Evolutionary conservation across 2,329 filamentous ascomycete genomes (phyloP).

Genomic region (Esteya vermicola): DNA sequence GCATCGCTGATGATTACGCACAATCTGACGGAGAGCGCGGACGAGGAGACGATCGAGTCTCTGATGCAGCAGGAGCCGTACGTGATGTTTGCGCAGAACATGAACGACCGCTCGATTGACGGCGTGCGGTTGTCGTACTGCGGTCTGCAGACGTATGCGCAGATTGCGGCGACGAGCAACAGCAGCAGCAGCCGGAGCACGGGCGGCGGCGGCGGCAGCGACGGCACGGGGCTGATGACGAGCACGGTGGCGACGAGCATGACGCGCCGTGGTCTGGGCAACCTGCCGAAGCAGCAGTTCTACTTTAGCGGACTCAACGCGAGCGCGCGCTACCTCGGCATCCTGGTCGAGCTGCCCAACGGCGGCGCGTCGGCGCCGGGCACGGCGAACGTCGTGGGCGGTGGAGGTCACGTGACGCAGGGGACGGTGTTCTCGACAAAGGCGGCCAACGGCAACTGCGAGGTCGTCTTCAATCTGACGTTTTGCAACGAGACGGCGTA

Average conservation of each 20-base stretch:
- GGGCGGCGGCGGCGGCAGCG: no score
- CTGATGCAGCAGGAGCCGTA: conserved; percentile 49
- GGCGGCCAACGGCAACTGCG: conserved; percentile 51
- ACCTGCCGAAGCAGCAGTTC: conserved; percentile 74
- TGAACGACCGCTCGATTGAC: conserved; percentile 40
- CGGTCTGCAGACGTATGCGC: conserved; percentile 54
- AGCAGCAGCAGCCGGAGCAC: no score
- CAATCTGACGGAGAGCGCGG: conserved; percentile 46
- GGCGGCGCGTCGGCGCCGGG: conserved; percentile 32
- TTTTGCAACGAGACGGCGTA: conserved; percentile 87
- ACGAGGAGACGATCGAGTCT: conserved; percentile 35
- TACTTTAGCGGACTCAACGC: conserved; percentile 63
- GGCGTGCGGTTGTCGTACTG: conserved; percentile 74
- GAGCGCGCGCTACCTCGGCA: conserved; percentile 57
- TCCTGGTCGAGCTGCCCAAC: conserved; percentile 59
- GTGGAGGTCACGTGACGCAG: conserved; percentile 64
- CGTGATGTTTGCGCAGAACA: conserved; percentile 59
- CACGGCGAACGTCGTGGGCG: conserved; percentile 33
- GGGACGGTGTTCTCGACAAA: conserved; percentile 66
- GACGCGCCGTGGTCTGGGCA: conserved; percentile 51
- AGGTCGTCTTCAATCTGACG: conserved; percentile 69
- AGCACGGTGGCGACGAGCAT: conserved; percentile 45
- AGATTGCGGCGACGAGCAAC: conserved; percentile 43
- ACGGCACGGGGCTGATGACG: conserved; percentile 15
- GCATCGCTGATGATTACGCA: conserved; percentile 68